Evolutionary conservation across 768 basidiomycete species (phyloP).

Genomic region (Hypholoma sublateritium): DNA sequence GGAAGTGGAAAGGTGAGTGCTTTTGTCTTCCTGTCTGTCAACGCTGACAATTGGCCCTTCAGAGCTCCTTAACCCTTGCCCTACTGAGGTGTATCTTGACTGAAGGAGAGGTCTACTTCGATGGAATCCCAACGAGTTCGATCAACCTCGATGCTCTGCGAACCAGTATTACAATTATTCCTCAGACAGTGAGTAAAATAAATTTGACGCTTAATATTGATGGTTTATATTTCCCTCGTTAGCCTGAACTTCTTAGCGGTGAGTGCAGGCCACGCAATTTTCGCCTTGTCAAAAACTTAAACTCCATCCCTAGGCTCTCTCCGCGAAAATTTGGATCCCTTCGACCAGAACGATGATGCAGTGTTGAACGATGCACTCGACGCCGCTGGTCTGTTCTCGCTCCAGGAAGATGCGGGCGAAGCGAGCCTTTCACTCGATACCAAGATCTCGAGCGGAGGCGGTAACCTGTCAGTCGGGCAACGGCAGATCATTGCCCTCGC

Average conservation of each 20-base stretch:
- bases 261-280: background rate
- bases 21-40: background rate
- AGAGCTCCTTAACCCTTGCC: slow-evolving; percentile 41
- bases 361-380: slow-evolving; percentile 37
- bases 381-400: slow-evolving; percentile 37
- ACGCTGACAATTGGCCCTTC: too few species aligned
- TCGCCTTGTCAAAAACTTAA: background rate
- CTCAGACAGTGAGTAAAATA: slow-evolving; percentile 33
- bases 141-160: slow-evolving; percentile 56
- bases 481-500: slow-evolving; percentile 69
- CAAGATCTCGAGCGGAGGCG: slow-evolving; percentile 52
- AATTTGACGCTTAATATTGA: background rate
- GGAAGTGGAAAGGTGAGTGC: slow-evolving; percentile 24
- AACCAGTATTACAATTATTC: slow-evolving; percentile 56
- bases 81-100: slow-evolving; percentile 54
- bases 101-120: slow-evolving; percentile 49
- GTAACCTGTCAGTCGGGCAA: slow-evolving; percentile 76
- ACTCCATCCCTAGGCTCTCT: slow-evolving; percentile 42
- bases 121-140: slow-evolving; percentile 42
- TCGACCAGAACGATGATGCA: slow-evolving; percentile 52
- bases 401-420: slow-evolving; percentile 43
- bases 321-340: slow-evolving; percentile 64
- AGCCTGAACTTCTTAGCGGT: slow-evolving; percentile 51
- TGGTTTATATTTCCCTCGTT: background rate
- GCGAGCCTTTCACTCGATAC: slow-evolving; percentile 47